Conservation (phyloP, 768 basidiomycete genomes). For the Boletus bicolor region DNA sequence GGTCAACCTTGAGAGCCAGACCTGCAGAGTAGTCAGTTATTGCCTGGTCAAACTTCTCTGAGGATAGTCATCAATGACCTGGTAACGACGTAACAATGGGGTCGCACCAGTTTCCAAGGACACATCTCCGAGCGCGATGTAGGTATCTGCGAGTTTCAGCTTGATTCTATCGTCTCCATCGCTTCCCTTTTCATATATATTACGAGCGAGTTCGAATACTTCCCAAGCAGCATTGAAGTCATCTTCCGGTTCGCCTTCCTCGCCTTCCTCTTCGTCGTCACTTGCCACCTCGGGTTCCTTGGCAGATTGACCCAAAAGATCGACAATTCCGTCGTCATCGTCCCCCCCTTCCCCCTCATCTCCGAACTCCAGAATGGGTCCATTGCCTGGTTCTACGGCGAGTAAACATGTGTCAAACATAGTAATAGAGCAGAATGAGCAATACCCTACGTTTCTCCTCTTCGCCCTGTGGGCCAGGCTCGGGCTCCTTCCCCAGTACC, state of each 20-base stretch:
- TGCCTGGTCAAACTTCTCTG: conserved; percentile 96
- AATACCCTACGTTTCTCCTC: conserved; percentile 35
- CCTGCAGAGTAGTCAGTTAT: conserved; percentile 83
- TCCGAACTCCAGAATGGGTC: conserved; percentile 75
- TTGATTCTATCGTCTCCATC: conserved; percentile 57
- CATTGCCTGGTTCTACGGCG: conserved; percentile 40
- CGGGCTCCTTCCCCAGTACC: conserved; percentile 85
- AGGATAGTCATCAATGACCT: not conserved
- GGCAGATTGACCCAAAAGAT: conserved; percentile 60
- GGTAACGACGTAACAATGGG: not conserved
- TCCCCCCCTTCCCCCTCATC: conserved; percentile 71
- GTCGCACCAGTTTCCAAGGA: conserved; percentile 90
- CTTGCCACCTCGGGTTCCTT: conserved; percentile 50
- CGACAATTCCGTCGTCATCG: conserved; percentile 54
- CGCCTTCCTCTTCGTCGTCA: conserved; percentile 54
- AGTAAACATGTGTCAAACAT: conserved; percentile 3
- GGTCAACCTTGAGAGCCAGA: conserved; percentile 63
- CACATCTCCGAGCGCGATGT: conserved; percentile 91
- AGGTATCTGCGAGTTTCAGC: conserved; percentile 88
- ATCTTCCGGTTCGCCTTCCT: conserved; percentile 84
- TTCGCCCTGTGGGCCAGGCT: conserved; percentile 44
- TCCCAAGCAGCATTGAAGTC: conserved; percentile 99
- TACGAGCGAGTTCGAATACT: conserved; percentile 89
- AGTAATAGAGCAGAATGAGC: not conserved
- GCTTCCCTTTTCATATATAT: conserved; percentile 72